Evolutionary conservation across 2,329 filamentous ascomycete genomes (phyloP).

Genomic region (Arthrinium phaeospermum): DNA sequence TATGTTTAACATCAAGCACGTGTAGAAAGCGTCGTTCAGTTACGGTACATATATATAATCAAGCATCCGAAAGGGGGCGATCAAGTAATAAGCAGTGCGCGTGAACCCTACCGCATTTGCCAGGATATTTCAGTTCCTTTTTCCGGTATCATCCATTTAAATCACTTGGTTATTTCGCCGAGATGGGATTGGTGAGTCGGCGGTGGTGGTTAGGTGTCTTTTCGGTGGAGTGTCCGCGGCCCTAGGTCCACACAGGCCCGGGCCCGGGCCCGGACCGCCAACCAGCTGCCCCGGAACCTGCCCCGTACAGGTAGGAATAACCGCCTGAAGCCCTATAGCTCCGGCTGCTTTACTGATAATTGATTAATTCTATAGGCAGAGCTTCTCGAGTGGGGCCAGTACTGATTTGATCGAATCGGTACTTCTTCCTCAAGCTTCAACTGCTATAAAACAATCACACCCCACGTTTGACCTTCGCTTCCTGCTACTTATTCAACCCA

Average conservation of each 20-base stretch:
- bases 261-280: too few species aligned
- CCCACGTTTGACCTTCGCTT: background rate
- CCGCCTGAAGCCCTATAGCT: background rate
- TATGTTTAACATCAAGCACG: background rate
- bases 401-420: background rate
- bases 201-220: background rate
- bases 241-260: too few species aligned
- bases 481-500: background rate
- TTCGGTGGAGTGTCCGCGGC: background rate
- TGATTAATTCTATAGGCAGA: background rate
- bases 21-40: too few species aligned
- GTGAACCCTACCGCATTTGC: background rate
- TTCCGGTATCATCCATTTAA: background rate
- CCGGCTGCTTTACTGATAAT: background rate
- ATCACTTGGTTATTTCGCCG: background rate
- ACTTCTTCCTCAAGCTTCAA: background rate
- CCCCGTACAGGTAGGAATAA: background rate
- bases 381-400: background rate
- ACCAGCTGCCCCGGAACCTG: background rate
- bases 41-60: background rate
- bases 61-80: background rate
- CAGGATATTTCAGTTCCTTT: background rate
- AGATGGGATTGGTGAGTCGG: too few species aligned
- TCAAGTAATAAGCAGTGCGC: background rate
- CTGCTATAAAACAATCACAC: background rate